phyloP scores from a whole-genome alignment of 805 yeast species.

The Candida chauliodis region DNA sequence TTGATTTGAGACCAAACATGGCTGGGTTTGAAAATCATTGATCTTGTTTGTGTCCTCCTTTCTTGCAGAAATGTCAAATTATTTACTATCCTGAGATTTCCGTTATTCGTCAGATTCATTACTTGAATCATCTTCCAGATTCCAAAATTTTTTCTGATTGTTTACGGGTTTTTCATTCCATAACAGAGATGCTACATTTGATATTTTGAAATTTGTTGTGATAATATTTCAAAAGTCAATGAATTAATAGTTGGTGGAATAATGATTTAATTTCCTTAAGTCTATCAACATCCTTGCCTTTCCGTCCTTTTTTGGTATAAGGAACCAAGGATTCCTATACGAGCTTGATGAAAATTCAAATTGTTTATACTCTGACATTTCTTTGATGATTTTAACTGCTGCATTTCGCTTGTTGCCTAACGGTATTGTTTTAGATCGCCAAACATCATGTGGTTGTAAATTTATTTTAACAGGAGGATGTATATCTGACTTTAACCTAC shows the following conservation, averaged over 20 bases:
- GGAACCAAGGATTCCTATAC: neutral
- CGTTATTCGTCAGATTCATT: no score
- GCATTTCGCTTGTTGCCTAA: neutral
- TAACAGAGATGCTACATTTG: no score
- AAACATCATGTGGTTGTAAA: neutral
- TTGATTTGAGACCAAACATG: no score
- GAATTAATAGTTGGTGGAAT: no score
- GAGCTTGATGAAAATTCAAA: neutral
- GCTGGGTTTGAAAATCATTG: no score
- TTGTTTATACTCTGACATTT: neutral
- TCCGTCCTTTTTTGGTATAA: neutral
- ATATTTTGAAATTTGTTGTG: no score
- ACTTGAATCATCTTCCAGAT: neutral
- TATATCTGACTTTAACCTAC: neutral
- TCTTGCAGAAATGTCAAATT: no score
- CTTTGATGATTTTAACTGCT: neutral
- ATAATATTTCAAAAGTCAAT: no score
- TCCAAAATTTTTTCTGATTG: slow-evolving; percentile 48
- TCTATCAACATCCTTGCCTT: neutral
- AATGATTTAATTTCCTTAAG: neutral
- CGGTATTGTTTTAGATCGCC: slow-evolving; percentile 3
- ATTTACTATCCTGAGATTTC: no score
- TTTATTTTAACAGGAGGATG: slow-evolving; percentile 5
- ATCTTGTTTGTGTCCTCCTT: no score
- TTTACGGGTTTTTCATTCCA: no score